A percentile compares a stretch with the other conserved stretches of the same genome.
phyloP scores from a whole-genome alignment of 257 asterid species.

The Voacanga thouarsii region DNA sequence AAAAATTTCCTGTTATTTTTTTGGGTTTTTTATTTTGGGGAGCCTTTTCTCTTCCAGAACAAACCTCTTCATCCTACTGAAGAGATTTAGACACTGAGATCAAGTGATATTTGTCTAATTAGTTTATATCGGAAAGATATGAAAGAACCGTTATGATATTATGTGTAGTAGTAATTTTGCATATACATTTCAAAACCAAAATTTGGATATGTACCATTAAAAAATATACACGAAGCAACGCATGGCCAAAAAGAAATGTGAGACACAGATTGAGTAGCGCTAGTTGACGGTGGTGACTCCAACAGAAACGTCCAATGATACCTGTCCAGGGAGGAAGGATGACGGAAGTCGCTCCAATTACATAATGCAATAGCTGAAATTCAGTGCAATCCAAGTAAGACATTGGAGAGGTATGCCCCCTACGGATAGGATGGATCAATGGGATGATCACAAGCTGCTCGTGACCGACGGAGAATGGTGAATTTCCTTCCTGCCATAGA shows the following conservation, averaged over 20 bases:
- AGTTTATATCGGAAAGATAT: no score
- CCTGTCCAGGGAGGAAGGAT: not conserved
- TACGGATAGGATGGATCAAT: slow-evolving; percentile 80
- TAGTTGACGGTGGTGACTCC: not conserved
- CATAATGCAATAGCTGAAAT: not conserved
- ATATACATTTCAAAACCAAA: no score
- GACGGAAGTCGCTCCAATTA: not conserved
- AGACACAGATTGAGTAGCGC: not conserved
- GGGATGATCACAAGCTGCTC: slow-evolving; percentile 91
- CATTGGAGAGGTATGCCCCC: slow-evolving; percentile 77
- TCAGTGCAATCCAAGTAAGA: slow-evolving; percentile 65
- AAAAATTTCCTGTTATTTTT: not conserved
- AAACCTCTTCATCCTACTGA: no score
- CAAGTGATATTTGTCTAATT: no score
- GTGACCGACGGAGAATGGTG: slow-evolving; percentile 66
- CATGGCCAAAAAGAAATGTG: not conserved
- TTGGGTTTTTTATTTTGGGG: no score
- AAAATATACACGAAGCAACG: no score
- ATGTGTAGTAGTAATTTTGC: no score
- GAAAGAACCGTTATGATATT: no score
- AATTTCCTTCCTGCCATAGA: slow-evolving; percentile 75
- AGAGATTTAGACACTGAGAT: no score
- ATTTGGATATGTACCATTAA: no score
- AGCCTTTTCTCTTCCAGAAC: no score
- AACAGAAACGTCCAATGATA: no score